Conservation (phyloP, 108 stramenopile species). For the Conticribra guillardii region DNA sequence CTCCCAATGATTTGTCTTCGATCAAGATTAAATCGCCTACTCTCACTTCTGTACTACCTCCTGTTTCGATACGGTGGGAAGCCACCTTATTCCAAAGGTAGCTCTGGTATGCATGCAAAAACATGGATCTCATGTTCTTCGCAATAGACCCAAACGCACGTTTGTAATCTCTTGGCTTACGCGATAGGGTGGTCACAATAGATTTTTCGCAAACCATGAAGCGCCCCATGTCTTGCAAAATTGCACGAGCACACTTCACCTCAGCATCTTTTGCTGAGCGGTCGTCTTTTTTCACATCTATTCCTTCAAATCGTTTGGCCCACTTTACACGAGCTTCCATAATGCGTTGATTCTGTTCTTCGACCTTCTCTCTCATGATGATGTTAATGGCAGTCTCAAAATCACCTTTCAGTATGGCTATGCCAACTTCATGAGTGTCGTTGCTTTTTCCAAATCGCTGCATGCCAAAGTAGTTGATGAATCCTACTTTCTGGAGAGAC, state of each 20-base stretch:
- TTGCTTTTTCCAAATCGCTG: constrained; percentile 91
- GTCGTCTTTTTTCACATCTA: constrained; percentile 48
- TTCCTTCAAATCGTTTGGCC: constrained; percentile 68
- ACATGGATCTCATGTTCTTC: constrained; percentile 89
- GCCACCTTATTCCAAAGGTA: constrained; percentile 83
- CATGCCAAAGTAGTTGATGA: constrained; percentile 96
- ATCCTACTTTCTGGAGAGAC: constrained; percentile 66
- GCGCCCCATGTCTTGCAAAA: constrained; percentile 54
- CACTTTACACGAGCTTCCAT: constrained; percentile 65
- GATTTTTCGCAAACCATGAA: constrained; percentile 79
- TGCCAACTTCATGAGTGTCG: constrained; percentile 87
- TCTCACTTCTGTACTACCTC: constrained; percentile 50
- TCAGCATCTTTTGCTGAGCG: constrained; percentile 58
- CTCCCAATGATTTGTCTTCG: constrained; percentile 44
- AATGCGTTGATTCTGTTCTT: constrained; percentile 54
- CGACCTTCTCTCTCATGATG: constrained; percentile 83
- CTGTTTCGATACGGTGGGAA: constrained; percentile 64
- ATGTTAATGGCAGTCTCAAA: constrained; percentile 80
- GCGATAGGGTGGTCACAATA: constrained; percentile 62
- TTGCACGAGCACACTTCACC: constrained; percentile 55
- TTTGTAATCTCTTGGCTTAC: constrained; percentile 81
- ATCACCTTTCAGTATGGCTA: constrained; percentile 76
- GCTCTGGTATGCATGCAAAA: constrained; percentile 90
- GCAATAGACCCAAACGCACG: constrained; percentile 78
- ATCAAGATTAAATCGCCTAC: constrained; percentile 74